Base-by-base conservation (phyloP, 352 stramenopile species). In the Globisporangium heterothallicum region DNA sequence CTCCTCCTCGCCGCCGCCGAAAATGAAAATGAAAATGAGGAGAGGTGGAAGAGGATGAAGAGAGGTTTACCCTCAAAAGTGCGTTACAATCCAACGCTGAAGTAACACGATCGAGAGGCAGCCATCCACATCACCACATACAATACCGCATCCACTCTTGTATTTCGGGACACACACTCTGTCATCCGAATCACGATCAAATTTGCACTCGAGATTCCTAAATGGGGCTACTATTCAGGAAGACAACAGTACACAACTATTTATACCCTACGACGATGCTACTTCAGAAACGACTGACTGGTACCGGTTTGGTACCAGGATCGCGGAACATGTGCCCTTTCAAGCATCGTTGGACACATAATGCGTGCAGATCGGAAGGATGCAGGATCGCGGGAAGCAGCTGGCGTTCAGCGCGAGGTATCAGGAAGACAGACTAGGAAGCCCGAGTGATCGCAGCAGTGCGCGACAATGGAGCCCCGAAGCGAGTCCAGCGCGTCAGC, bases 301-400 rank as follows among this genome's bases (percentile, higher is more conserved):
- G 12, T 18, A 16, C 12, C 32, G 3, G 6, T 38, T 9, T 4
- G n/a, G 32, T 38, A 38, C 32, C 32, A 38, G 32, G 10, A 38
- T 38, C n/a, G 6, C 1, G 32, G 32, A 18, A 38, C 32, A 18
- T 3, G 0, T 38, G 32, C 12, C 4, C 32, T 16, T 38, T 38
- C 12, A 38, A 38, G n/a, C n/a, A n/a, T n/a, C 32, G 32, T 38
- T 38, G 32, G 32, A 38, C 32, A 38, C 32, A 36, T 36, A 7
- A 3, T 4, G 9, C n/a, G 16, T 22, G 14, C 8, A 22, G 18
- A 18, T 6, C 27, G 42, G 32, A 48, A 48, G 22, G 42, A 26
- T 48, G 42, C 42, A 44, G 34, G 8, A 65, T 65, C 52, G 42
- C 53, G 58, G n/a, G n/a, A 67, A 54, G 27, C 63, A 70, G 41